These are phyloP conservation scores for Aspergillus olivimuriae DNA, from an alignment of 495 filamentous ascomycete species.

Conservation along the genomic window DNA sequence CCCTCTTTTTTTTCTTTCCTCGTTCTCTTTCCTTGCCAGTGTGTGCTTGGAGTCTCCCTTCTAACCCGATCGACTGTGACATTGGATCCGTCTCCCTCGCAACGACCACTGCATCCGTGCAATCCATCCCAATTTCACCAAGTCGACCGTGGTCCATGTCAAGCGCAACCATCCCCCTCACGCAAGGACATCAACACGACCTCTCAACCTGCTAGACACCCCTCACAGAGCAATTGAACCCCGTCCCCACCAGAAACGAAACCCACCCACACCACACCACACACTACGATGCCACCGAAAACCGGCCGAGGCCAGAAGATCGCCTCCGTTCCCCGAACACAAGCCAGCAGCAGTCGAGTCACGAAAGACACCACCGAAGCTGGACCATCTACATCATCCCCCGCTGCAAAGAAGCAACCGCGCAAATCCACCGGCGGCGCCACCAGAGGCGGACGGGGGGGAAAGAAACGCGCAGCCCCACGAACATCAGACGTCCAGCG, in stretches of 20 bases:
- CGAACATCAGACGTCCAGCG: slow-evolving; percentile 32
- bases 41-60: no score
- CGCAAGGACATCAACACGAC: no score
- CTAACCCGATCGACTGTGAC: no score
- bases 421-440: slow-evolving; percentile 1
- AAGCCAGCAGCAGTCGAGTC: slow-evolving; percentile 1
- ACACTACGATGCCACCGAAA: slow-evolving; percentile 22
- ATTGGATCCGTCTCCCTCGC: no score
- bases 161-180: not conserved
- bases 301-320: slow-evolving; percentile 17
- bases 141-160: no score
- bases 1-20: no score
- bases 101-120: no score
- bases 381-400: slow-evolving; percentile 9
- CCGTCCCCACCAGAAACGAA: not conserved
- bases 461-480: slow-evolving; percentile 18
- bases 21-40: no score
- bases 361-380: slow-evolving; percentile 7
- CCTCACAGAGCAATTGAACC: not conserved
- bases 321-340: not conserved
- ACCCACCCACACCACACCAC: not conserved
- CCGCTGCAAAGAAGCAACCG: slow-evolving; percentile 1
- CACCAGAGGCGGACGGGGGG: slow-evolving; percentile 15
- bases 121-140: no score
- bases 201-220: no score